These are phyloP conservation scores for Cyclotella sp. DNA, from an alignment of 108 stramenopile species.

Conservation along the genomic window DNA sequence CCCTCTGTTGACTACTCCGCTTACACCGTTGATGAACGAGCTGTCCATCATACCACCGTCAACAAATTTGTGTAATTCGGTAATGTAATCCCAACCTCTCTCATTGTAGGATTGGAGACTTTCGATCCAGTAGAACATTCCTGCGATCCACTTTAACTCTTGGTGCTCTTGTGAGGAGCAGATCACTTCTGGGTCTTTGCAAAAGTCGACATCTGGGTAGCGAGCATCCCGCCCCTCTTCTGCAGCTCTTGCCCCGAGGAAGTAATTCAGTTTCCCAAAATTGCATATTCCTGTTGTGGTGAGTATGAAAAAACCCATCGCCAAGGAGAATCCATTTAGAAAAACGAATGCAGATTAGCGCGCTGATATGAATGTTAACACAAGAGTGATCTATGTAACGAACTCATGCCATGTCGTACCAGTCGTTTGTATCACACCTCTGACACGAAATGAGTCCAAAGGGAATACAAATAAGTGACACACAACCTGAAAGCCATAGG, in stretches of 20 bases:
- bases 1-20: constrained; percentile 25
- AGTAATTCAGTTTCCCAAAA: constrained; percentile 51
- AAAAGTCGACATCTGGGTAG: constrained; percentile 15
- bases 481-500: not conserved
- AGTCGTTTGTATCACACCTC: constrained; percentile 28
- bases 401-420: constrained; percentile 10
- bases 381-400: no score
- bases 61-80: constrained; percentile 32
- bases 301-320: no score
- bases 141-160: constrained; percentile 20
- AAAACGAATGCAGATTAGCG: no score
- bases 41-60: constrained; percentile 27
- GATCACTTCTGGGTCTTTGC: constrained; percentile 16
- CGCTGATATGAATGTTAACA: no score
- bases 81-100: constrained; percentile 15
- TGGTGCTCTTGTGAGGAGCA: constrained; percentile 12
- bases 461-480: not conserved
- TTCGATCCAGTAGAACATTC: constrained; percentile 21
- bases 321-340: no score
- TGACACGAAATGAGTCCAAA: not conserved
- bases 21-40: constrained; percentile 26
- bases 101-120: constrained; percentile 9
- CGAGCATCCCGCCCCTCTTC: constrained; percentile 23
- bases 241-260: constrained; percentile 28
- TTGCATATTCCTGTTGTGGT: constrained; percentile 13